These are phyloP conservation scores for Mucor indicus DNA, from an alignment of 371 early-diverging fungal species.

Conservation along the genomic window DNA sequence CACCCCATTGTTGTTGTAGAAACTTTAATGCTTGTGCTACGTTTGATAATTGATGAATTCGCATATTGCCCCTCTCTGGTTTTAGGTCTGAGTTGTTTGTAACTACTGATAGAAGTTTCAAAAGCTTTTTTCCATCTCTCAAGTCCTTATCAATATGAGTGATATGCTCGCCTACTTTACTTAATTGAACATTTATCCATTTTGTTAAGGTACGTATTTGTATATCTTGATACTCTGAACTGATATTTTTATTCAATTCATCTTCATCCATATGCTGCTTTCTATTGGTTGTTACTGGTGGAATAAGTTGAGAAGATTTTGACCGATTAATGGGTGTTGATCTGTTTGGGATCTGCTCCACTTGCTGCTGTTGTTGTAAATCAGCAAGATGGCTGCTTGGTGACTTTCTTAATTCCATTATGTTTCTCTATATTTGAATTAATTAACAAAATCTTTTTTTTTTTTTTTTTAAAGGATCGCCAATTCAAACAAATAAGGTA, in stretches of 20 bases:
- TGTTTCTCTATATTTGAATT: too few relatives aligned
- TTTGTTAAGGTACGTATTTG: constrained; percentile 79
- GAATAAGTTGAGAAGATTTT: constrained; percentile 10
- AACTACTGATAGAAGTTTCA: constrained; percentile 56
- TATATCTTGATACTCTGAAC: constrained; percentile 50
- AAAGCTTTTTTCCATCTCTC: constrained; percentile 58
- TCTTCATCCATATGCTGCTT: constrained; percentile 8
- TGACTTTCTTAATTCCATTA: too few relatives aligned
- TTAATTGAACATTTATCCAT: constrained; percentile 80
- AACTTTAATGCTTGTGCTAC: constrained; percentile 69
- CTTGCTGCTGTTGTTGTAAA: not conserved
- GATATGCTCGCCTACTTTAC: constrained; percentile 36
- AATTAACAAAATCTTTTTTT: too few relatives aligned
- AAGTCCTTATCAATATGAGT: constrained; percentile 53
- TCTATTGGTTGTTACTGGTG: constrained; percentile 19
- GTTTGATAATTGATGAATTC: constrained; percentile 81
- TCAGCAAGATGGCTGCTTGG: too few relatives aligned
- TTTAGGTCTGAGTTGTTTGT: constrained; percentile 42
- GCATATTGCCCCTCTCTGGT: constrained; percentile 61
- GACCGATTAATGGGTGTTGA: constrained; percentile 5
- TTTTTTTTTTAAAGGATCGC: too few relatives aligned
- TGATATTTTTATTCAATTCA: constrained; percentile 32
- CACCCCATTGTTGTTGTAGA: constrained; percentile 57
- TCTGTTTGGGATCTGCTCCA: constrained; percentile 5
- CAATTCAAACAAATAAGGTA: too few relatives aligned